phyloP scores from a whole-genome alignment of 352 stramenopile species.

The Phytophthora citrophthora region DNA sequence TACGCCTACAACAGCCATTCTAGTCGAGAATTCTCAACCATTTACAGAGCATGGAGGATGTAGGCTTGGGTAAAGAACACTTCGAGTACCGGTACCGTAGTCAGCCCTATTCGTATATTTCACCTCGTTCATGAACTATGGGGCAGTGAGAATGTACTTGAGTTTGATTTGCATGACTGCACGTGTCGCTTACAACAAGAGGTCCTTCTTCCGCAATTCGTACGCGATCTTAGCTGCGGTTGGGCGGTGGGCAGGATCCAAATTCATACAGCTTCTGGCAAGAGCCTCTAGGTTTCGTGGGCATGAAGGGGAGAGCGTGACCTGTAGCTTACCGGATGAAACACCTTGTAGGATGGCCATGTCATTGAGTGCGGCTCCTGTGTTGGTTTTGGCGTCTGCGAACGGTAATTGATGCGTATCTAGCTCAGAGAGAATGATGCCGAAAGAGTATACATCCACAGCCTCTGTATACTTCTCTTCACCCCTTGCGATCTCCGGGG shows the following conservation, averaged over 20 bases:
- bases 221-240: slow-evolving; percentile 65
- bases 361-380: slow-evolving; percentile 57
- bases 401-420: slow-evolving; percentile 79
- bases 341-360: slow-evolving; percentile 66
- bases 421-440: slow-evolving; percentile 70
- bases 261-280: slow-evolving; percentile 56
- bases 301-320: slow-evolving; percentile 48
- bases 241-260: slow-evolving; percentile 60
- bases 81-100: background rate
- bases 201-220: slow-evolving; percentile 56
- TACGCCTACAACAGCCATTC: background rate
- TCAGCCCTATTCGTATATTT: too few relatives aligned
- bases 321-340: slow-evolving; percentile 44
- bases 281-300: slow-evolving; percentile 54
- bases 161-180: background rate
- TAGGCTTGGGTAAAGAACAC: background rate
- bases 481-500: slow-evolving; percentile 67
- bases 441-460: slow-evolving; percentile 74
- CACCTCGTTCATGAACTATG: too few relatives aligned
- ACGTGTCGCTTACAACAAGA: slow-evolving; percentile 39
- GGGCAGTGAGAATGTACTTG: too few relatives aligned
- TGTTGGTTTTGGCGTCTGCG: slow-evolving; percentile 37
- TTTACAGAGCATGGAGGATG: background rate
- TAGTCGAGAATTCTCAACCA: slow-evolving; percentile 3
- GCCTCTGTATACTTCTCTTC: slow-evolving; percentile 68